A percentile compares a stretch with the other conserved stretches of the same genome.
Conservation (phyloP, 352 stramenopile genomes). For the Phytophthora sp. region DNA sequence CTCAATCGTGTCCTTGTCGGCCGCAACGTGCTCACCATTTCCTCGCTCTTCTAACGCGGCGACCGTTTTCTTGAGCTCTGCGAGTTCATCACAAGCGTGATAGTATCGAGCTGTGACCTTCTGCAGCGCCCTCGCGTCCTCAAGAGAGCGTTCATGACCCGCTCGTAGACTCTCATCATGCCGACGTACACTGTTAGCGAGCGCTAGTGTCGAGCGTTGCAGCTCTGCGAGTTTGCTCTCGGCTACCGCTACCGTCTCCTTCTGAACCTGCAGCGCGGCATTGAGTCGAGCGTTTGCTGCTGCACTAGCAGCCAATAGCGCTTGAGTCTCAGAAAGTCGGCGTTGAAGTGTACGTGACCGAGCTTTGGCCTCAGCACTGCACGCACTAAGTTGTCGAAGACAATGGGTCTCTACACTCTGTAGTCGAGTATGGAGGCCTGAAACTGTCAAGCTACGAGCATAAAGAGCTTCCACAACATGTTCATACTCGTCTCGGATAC, state of each 20-base stretch:
- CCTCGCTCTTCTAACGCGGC: slow-evolving; percentile 70
- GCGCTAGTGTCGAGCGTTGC: slow-evolving; percentile 54
- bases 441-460: slow-evolving; percentile 47
- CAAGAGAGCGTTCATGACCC: slow-evolving; percentile 57
- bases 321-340: slow-evolving; percentile 65
- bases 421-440: slow-evolving; percentile 56
- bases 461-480: slow-evolving; percentile 38
- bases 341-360: slow-evolving; percentile 45
- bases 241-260: slow-evolving; percentile 34
- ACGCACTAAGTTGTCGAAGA: slow-evolving; percentile 57
- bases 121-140: slow-evolving; percentile 55
- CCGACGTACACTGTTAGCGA: slow-evolving; percentile 73
- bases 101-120: slow-evolving; percentile 70
- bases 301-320: slow-evolving; percentile 52
- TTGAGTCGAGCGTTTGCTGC: slow-evolving; percentile 47
- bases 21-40: slow-evolving; percentile 66
- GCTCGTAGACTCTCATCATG: slow-evolving; percentile 78
- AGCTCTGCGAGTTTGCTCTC: slow-evolving; percentile 50
- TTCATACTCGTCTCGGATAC: slow-evolving; percentile 76
- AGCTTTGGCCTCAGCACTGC: slow-evolving; percentile 50
- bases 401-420: slow-evolving; percentile 69
- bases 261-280: slow-evolving; percentile 36
- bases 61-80: slow-evolving; percentile 75
- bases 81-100: slow-evolving; percentile 73
- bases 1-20: slow-evolving; percentile 70